phyloP scores from a whole-genome alignment of 345 rosid genomes.

The Moricandia arvensis region DNA sequence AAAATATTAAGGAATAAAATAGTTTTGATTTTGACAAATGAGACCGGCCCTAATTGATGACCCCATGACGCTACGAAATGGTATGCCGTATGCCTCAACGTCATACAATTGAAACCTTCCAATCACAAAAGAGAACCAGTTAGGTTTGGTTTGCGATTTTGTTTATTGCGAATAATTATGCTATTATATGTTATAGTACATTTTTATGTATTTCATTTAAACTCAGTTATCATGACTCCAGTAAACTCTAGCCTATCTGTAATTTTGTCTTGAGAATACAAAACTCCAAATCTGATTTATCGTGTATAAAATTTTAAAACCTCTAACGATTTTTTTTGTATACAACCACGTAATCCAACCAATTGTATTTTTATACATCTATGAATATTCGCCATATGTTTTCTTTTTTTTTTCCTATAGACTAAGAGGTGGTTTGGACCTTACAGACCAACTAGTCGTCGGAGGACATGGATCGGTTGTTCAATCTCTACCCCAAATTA shows the following conservation, averaged over 20 bases:
- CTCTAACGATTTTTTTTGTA: neutral
- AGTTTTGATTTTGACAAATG: constrained; percentile 27
- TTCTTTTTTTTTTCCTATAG: neutral
- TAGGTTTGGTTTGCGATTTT: constrained; percentile 28
- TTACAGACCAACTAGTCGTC: too few species aligned
- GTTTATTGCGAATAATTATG: constrained; percentile 14
- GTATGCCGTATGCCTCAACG: constrained; percentile 24
- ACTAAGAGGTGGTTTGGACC: too few species aligned
- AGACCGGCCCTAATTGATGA: constrained; percentile 13
- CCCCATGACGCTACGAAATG: constrained; percentile 33
- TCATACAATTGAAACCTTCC: constrained; percentile 15
- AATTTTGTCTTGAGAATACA: neutral
- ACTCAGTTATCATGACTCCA: neutral
- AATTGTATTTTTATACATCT: constrained; percentile 4
- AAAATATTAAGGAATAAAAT: constrained; percentile 23
- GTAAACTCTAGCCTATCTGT: neutral
- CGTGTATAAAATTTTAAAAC: neutral
- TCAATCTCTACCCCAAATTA: too few species aligned
- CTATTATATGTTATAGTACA: neutral
- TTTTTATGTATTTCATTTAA: neutral
- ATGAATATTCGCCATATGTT: neutral
- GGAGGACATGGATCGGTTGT: too few species aligned
- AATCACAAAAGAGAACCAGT: constrained; percentile 18
- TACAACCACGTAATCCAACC: constrained; percentile 16
- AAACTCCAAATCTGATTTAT: constrained; percentile 18